Conservation (phyloP, 768 basidiomycete species). For the Phlegmacium glaucopus region DNA sequence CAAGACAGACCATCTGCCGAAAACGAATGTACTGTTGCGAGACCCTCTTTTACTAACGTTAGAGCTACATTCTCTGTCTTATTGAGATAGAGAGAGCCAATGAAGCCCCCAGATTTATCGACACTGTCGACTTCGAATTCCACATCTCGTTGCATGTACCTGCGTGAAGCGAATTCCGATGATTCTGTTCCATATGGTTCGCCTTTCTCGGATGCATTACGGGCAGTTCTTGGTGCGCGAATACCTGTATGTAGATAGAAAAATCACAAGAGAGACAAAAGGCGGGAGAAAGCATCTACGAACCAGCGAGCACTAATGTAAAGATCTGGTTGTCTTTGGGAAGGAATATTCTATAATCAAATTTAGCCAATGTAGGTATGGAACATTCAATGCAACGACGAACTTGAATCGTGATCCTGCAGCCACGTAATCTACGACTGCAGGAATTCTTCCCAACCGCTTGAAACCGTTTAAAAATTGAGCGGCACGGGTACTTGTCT, state of each 20-base stretch:
- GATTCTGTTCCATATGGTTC: constrained; percentile 90
- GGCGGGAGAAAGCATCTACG: background rate
- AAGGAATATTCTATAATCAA: constrained; percentile 58
- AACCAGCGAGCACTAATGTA: constrained; percentile 88
- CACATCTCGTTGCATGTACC: constrained; percentile 92
- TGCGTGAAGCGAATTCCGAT: constrained; percentile 69
- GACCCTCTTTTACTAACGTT: constrained; percentile 79
- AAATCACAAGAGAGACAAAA: background rate
- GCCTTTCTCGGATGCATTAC: constrained; percentile 76
- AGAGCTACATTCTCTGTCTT: constrained; percentile 87
- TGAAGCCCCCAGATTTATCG: constrained; percentile 96
- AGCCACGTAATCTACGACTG: constrained; percentile 90
- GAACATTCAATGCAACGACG: constrained; percentile 13
- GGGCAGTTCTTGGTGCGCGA: constrained; percentile 83
- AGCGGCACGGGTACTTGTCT: constrained; percentile 72
- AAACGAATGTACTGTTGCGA: constrained; percentile 85
- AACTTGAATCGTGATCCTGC: constrained; percentile 96
- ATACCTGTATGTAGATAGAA: constrained; percentile 52
- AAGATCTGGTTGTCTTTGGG: constrained; percentile 92
- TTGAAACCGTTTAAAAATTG: constrained; percentile 93
- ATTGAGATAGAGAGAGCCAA: constrained; percentile 81
- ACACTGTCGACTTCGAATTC: constrained; percentile 88
- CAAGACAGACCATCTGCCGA: constrained; percentile 83
- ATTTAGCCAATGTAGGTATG: background rate
- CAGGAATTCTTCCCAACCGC: constrained; percentile 77